A percentile compares a stretch with the other conserved stretches of the same genome.
Conservation (phyloP, 2,329 filamentous ascomycete species). For the Fusarium pseudograminearum region DNA sequence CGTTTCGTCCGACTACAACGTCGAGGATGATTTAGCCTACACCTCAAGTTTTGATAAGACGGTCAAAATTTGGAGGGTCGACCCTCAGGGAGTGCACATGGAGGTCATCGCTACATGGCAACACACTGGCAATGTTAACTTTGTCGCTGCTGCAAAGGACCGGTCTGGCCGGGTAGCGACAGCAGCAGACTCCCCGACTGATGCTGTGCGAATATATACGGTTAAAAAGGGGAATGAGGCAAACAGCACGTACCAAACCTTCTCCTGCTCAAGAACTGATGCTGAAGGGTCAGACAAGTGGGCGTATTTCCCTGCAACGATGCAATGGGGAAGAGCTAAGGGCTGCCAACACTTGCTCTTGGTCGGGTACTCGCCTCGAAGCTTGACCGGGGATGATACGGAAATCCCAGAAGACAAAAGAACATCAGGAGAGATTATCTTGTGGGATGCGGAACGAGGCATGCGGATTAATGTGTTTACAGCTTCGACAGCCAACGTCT, state of each 20-base stretch:
- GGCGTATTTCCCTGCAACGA: slow-evolving; percentile 72
- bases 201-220: slow-evolving; percentile 69
- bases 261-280: slow-evolving; percentile 58
- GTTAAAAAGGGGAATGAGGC: slow-evolving; percentile 55
- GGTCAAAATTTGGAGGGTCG: slow-evolving; percentile 69
- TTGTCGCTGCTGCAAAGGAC: slow-evolving; percentile 67
- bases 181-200: slow-evolving; percentile 65
- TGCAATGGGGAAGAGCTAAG: slow-evolving; percentile 68
- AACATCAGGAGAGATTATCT: slow-evolving; percentile 69
- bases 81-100: slow-evolving; percentile 57
- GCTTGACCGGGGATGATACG: slow-evolving; percentile 63
- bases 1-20: slow-evolving; percentile 69
- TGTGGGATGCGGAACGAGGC: slow-evolving; percentile 66
- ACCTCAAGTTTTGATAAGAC: slow-evolving; percentile 73
- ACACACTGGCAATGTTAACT: slow-evolving; percentile 71
- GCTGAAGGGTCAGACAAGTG: slow-evolving; percentile 60
- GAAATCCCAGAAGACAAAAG: slow-evolving; percentile 69
- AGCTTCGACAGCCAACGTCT: slow-evolving; percentile 69
- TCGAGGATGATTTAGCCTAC: slow-evolving; percentile 60
- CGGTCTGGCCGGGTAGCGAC: slow-evolving; percentile 66
- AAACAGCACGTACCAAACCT: slow-evolving; percentile 52
- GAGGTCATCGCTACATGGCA: slow-evolving; percentile 61
- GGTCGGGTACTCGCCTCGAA: slow-evolving; percentile 73
- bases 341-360: slow-evolving; percentile 65
- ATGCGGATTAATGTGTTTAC: slow-evolving; percentile 62